These are phyloP conservation scores for Globisporangium cystogenes DNA, from an alignment of 352 stramenopile genomes.

Conservation along the genomic window DNA sequence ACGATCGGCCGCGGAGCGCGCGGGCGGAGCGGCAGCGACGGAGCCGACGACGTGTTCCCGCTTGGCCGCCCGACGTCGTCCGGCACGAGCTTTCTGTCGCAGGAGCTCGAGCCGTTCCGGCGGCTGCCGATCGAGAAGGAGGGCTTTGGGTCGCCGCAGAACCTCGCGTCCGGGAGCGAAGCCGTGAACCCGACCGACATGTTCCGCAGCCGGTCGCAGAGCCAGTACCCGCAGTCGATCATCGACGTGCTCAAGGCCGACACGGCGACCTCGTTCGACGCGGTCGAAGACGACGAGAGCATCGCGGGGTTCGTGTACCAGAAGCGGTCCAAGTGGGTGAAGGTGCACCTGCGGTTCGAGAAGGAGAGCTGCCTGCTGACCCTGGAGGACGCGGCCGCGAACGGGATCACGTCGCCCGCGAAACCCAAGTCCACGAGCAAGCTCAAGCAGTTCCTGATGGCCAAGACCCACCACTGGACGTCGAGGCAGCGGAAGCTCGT, in stretches of 20 bases:
- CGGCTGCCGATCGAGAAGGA: constrained; percentile 66
- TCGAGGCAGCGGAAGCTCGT: constrained; percentile 55
- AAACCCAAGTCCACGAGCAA: constrained; percentile 28
- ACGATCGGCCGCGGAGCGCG: constrained; percentile 10
- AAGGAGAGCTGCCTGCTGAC: constrained; percentile 51
- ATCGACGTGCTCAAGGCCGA: constrained; percentile 63
- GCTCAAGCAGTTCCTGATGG: constrained; percentile 59
- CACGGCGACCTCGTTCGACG: constrained; percentile 46
- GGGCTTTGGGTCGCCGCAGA: constrained; percentile 58
- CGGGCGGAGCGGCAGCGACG: constrained; percentile 28
- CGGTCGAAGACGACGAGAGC: constrained; percentile 44
- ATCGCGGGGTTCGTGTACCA: constrained; percentile 67
- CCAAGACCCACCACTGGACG: constrained; percentile 53
- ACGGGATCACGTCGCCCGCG: background rate
- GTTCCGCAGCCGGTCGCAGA: constrained; percentile 66
- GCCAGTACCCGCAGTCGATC: constrained; percentile 65
- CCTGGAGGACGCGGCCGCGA: constrained; percentile 29
- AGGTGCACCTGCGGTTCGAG: constrained; percentile 66
- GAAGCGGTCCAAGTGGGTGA: constrained; percentile 69
- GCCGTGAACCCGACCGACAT: constrained; percentile 61
- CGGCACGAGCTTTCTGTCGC: constrained; percentile 57
- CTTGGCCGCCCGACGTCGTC: constrained; percentile 51
- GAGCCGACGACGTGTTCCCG: constrained; percentile 44
- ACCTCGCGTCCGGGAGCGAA: constrained; percentile 49
- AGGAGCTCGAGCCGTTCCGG: constrained; percentile 59